A percentile compares a stretch with the other conserved stretches of the same genome.
Evolutionary conservation across 2,329 filamentous ascomycete species (phyloP).

Genomic region (Microdochium paspali): DNA sequence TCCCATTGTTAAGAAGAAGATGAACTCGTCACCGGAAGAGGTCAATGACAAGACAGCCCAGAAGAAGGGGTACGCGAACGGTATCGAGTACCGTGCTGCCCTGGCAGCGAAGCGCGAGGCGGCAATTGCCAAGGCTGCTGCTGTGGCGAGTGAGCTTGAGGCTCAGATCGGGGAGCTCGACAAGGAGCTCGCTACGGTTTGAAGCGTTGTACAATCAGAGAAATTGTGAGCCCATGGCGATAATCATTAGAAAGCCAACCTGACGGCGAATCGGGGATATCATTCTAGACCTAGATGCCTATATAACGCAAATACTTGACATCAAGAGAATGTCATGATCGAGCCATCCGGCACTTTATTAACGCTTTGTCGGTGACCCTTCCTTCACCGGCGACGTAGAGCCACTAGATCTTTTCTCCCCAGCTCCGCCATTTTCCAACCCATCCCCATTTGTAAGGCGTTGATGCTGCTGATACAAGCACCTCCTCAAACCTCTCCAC

Average conservation of each 20-base stretch:
- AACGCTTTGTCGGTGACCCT: background rate
- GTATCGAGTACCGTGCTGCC: conserved; percentile 31
- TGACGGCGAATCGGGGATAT: background rate
- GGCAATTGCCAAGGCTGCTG: conserved; percentile 19
- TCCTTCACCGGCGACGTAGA: background rate
- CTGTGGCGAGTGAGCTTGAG: conserved; percentile 19
- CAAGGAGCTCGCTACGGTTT: background rate
- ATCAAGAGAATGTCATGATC: background rate
- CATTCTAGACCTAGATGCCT: background rate
- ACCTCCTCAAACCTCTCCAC: conserved; percentile 77
- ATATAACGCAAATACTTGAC: background rate
- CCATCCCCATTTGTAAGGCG: conserved; percentile 13
- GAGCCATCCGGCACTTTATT: background rate
- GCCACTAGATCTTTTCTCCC: background rate
- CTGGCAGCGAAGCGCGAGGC: conserved; percentile 10
- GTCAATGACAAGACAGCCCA: conserved; percentile 54
- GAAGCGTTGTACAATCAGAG: background rate
- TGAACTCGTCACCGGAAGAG: conserved; percentile 40
- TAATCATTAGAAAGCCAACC: too few relatives aligned
- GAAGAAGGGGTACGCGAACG: conserved; percentile 45
- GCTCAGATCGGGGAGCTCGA: conserved; percentile 21
- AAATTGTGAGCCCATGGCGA: too few relatives aligned
- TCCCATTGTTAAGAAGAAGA: conserved; percentile 40
- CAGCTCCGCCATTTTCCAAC: conserved; percentile 3
- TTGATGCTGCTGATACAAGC: conserved; percentile 58